Evolutionary conservation across 2,329 filamentous ascomycete genomes (phyloP).

Genomic region (Setomelanomma holmii): DNA sequence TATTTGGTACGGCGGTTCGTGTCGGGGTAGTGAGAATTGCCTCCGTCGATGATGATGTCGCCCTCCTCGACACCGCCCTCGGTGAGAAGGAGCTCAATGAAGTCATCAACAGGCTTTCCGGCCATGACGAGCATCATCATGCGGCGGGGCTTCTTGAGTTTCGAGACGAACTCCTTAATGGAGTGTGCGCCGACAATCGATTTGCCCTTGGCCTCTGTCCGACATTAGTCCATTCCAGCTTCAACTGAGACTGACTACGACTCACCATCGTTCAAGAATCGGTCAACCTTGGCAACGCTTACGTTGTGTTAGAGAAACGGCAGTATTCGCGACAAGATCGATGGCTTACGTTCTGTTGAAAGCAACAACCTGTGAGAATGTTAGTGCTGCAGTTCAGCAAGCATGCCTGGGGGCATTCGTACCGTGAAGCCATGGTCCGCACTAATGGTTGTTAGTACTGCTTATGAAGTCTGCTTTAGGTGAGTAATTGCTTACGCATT

Average conservation of each 20-base stretch:
- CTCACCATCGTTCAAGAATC: slow-evolving; percentile 77
- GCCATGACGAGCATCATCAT: slow-evolving; percentile 99
- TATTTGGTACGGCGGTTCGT: slow-evolving; percentile 97
- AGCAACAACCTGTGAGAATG: slow-evolving; percentile 68
- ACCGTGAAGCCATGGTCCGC: slow-evolving; percentile 78
- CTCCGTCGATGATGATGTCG: slow-evolving; percentile 99
- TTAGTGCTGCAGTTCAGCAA: slow-evolving; percentile 22
- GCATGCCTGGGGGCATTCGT: slow-evolving; percentile 10
- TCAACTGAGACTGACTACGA: background rate
- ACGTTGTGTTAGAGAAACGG: no score
- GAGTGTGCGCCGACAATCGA: slow-evolving; percentile 92
- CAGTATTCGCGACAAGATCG: slow-evolving; percentile 18
- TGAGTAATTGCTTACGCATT: slow-evolving; percentile 53
- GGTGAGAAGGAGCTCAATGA: slow-evolving; percentile 88
- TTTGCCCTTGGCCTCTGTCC: slow-evolving; percentile 70
- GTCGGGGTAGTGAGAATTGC: slow-evolving; percentile 99
- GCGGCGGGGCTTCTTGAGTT: slow-evolving; percentile 96
- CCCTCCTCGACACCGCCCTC: slow-evolving; percentile 56
- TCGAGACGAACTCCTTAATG: slow-evolving; percentile 91
- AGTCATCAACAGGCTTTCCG: slow-evolving; percentile 96
- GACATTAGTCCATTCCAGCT: slow-evolving; percentile 30
- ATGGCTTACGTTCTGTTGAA: slow-evolving; percentile 83
- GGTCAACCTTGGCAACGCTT: slow-evolving; percentile 90
- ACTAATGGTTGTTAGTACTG: slow-evolving; percentile 40
- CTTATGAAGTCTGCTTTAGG: slow-evolving; percentile 14